phyloP scores from a whole-genome alignment of 2,329 filamentous ascomycete genomes.

The Colletotrichum limetticola region DNA sequence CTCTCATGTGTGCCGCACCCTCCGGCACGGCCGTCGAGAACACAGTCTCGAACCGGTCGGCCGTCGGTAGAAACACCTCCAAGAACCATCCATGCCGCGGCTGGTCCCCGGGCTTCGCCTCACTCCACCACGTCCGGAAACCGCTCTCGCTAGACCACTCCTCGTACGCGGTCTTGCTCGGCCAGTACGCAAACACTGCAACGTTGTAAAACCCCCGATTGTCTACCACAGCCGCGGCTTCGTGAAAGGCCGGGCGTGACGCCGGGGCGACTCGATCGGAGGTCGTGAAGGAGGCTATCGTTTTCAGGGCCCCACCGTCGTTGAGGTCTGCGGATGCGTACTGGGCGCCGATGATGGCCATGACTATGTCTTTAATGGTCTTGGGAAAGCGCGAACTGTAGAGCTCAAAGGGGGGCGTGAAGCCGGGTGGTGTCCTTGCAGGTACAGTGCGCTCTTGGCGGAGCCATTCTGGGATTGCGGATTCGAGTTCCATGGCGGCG shows the following conservation, averaged over 20 bases:
- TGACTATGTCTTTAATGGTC: slow-evolving; percentile 20
- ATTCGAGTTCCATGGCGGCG: slow-evolving; percentile 3
- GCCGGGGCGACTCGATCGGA: background rate
- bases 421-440: slow-evolving; percentile 1
- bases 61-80: slow-evolving; percentile 52
- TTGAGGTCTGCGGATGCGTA: background rate
- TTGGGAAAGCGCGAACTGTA: slow-evolving; percentile 34
- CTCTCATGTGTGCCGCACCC: slow-evolving; percentile 52
- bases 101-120: slow-evolving; percentile 36
- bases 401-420: slow-evolving; percentile 17
- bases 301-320: slow-evolving; percentile 9
- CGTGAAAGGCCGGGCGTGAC: slow-evolving; percentile 5
- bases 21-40: slow-evolving; percentile 51
- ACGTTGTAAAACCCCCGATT: slow-evolving; percentile 29
- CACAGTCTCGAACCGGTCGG: slow-evolving; percentile 55
- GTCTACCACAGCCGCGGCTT: slow-evolving; percentile 30
- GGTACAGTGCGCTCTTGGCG: background rate
- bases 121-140: slow-evolving; percentile 50
- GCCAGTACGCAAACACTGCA: slow-evolving; percentile 51
- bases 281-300: slow-evolving; percentile 17
- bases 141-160: slow-evolving; percentile 47
- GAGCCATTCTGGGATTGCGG: slow-evolving; percentile 12
- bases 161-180: slow-evolving; percentile 40
- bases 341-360: slow-evolving; percentile 33
- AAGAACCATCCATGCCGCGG: slow-evolving; percentile 51